Base-by-base conservation (phyloP, 2,329 filamentous ascomycete species). In the Sarocladiaceae sp. region DNA sequence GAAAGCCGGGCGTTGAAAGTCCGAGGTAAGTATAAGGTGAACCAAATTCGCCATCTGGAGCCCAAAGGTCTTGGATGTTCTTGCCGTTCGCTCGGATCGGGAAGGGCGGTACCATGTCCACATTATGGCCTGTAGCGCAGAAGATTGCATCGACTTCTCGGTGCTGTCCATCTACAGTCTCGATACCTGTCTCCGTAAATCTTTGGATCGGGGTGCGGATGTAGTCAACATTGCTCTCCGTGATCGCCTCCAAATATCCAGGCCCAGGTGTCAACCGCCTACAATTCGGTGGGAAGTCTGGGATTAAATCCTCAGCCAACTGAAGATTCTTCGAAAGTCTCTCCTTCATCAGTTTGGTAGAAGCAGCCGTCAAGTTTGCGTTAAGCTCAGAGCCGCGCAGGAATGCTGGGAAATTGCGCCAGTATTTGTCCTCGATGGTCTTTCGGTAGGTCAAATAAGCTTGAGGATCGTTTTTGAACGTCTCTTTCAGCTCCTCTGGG, bases 21-120 rank as follows among this genome's bases (percentile, higher is more conserved):
- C 84, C 85, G 6, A 88, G 69, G 58, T 89, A 90, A 0, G 80
- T 85, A 61, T 87, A 83, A 0, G 86, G 85, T 54, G 82, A 86
- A 0, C 83, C 84, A 55, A 75, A 76, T 18, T 71, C 66, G 0
- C 79, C 79, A 35, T 73, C 76, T 2, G 71, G 71, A 78, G 71
- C 8, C 72, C 65, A 22, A 26, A 48, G 28, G 31, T 53, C 47
- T 31, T 35, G 12, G 13, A 44, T 28, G 15, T 84, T 75, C 8
- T 74, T 64, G 2, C 77, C 81, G 46, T 75, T 66, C 1, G 80
- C 77, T 22, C 72, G 69, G 56, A 89, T 79, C 0, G 80, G 71
- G 56, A 88, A 88, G 0, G 76, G 76, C 0, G 83, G 83, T 0
- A 44, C 40, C 40, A 44, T 44, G 15, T 44, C 40, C 23, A 44